A percentile compares a stretch with the other conserved stretches of the same genome.
Evolutionary conservation across 2,329 filamentous ascomycete species (phyloP).

Genomic region (Fusarium albidum): DNA sequence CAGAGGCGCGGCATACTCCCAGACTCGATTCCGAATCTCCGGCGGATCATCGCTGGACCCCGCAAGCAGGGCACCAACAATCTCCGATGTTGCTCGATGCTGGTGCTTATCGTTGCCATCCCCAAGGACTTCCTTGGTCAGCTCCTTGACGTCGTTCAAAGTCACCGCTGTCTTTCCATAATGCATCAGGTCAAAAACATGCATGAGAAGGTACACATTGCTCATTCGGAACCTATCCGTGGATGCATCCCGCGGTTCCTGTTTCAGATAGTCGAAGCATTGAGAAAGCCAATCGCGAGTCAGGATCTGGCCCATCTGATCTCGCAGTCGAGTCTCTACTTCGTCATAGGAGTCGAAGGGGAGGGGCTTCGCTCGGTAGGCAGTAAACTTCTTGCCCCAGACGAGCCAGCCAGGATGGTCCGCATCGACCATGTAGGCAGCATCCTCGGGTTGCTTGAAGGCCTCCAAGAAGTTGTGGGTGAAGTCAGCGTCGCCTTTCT

Average conservation of each 20-base stretch:
- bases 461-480: slow-evolving; percentile 79
- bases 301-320: slow-evolving; percentile 81
- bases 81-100: slow-evolving; percentile 93
- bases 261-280: slow-evolving; percentile 93
- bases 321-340: slow-evolving; percentile 75
- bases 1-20: slow-evolving; percentile 91
- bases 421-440: slow-evolving; percentile 89
- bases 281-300: slow-evolving; percentile 86
- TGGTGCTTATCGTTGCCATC: slow-evolving; percentile 98
- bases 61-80: slow-evolving; percentile 83
- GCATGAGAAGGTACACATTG: slow-evolving; percentile 85
- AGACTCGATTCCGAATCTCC: slow-evolving; percentile 78
- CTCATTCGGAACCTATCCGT: slow-evolving; percentile 91
- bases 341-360: slow-evolving; percentile 80
- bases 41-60: slow-evolving; percentile 81
- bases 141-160: slow-evolving; percentile 86
- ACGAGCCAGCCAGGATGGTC: slow-evolving; percentile 97
- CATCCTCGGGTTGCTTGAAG: slow-evolving; percentile 72
- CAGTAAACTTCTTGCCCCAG: slow-evolving; percentile 89
- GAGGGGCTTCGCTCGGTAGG: slow-evolving; percentile 75
- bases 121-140: slow-evolving; percentile 80
- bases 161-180: slow-evolving; percentile 79
- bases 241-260: slow-evolving; percentile 85
- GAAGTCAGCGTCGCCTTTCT: slow-evolving; percentile 78
- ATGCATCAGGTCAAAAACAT: slow-evolving; percentile 89